phyloP scores from a whole-genome alignment of 352 stramenopile genomes.

The Nothophytophthora sp. region DNA sequence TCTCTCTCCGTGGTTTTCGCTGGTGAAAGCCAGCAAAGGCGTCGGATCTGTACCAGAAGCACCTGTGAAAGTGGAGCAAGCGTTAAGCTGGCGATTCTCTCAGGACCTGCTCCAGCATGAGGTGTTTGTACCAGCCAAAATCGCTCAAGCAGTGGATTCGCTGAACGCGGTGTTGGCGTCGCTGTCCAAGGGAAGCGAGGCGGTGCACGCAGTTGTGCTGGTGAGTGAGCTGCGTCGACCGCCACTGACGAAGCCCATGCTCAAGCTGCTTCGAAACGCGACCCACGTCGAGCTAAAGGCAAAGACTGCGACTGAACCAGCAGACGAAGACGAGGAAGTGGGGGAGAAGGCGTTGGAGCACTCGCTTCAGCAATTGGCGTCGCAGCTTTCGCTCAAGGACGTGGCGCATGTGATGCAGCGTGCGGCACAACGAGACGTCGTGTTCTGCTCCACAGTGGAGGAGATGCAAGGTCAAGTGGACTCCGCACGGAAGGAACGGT shows the following conservation, averaged over 20 bases:
- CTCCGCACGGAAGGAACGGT: constrained; percentile 5
- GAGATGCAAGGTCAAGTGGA: constrained; percentile 25
- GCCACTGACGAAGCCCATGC: constrained; percentile 47
- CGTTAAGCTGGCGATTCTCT: constrained; percentile 51
- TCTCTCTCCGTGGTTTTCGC: constrained; percentile 68
- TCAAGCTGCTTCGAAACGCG: constrained; percentile 31
- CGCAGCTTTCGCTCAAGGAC: constrained; percentile 31
- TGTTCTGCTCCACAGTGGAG: constrained; percentile 33
- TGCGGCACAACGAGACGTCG: constrained; percentile 16
- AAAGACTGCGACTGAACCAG: neutral
- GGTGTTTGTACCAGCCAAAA: constrained; percentile 45
- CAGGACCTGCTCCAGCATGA: constrained; percentile 43
- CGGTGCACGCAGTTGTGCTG: constrained; percentile 38
- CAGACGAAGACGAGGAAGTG: constrained; percentile 1
- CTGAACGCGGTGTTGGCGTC: constrained; percentile 25
- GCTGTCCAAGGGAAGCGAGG: neutral
- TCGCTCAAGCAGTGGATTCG: constrained; percentile 20
- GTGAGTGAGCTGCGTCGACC: constrained; percentile 52
- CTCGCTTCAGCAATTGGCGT: constrained; percentile 18
- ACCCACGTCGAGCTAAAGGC: constrained; percentile 9
- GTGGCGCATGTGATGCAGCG: constrained; percentile 41
- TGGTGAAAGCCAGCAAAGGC: constrained; percentile 22
- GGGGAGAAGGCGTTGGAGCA: constrained; percentile 1
- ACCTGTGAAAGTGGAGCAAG: neutral
- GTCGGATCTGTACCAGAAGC: neutral